Conservation (phyloP, 129 eudicot genomes). For the Helianthus tuberosus region DNA sequence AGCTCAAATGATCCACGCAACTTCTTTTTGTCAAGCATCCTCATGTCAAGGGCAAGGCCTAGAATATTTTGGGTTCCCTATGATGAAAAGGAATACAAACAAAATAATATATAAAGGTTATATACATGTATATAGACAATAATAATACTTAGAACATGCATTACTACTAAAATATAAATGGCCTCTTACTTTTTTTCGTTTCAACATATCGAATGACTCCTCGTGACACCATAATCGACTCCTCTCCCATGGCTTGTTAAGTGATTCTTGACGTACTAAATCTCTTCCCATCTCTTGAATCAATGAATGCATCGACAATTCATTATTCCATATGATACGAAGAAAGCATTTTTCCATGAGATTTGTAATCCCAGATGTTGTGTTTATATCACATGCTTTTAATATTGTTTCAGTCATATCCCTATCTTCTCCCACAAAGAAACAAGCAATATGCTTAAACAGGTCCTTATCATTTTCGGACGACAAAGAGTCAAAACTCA, state of each 20-base stretch:
- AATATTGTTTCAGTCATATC: background rate
- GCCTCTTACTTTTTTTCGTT: slow-evolving; percentile 25
- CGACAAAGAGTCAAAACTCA: slow-evolving; percentile 26
- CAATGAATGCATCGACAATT: slow-evolving; percentile 32
- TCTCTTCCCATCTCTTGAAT: slow-evolving; percentile 42
- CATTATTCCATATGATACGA: background rate
- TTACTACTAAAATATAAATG: background rate
- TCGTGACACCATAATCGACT: slow-evolving; percentile 33
- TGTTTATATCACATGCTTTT: background rate
- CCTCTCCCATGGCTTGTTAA: slow-evolving; percentile 22
- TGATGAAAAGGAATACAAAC: background rate
- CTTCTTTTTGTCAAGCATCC: too few species aligned
- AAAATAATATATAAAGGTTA: too few species aligned
- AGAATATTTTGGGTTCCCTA: background rate
- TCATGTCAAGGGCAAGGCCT: background rate
- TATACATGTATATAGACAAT: too few species aligned
- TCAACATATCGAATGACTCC: slow-evolving; percentile 33
- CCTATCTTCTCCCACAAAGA: background rate
- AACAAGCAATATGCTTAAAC: slow-evolving; percentile 13
- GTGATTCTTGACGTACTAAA: slow-evolving; percentile 31
- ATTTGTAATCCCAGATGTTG: background rate
- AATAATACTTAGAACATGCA: background rate
- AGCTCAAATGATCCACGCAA: too few species aligned
- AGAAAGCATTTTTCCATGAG: slow-evolving; percentile 39
- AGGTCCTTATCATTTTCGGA: slow-evolving; percentile 17